These are phyloP conservation scores for Pseudisothecium myosuroides DNA, from an alignment of 225 moss, liverwort and hornwort species.

Conservation along the genomic window DNA sequence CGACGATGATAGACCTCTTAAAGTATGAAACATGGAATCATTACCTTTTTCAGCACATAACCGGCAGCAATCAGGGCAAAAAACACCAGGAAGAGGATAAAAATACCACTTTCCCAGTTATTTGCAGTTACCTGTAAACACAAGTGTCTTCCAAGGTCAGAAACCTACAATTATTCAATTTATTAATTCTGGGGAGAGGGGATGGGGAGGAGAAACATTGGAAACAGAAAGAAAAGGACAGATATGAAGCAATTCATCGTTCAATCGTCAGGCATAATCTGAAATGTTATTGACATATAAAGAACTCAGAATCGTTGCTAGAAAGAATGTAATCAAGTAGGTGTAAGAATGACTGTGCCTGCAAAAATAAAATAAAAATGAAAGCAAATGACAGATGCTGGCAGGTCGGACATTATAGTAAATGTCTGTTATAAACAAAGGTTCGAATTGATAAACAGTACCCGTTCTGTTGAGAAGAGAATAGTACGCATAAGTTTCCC, in stretches of 20 bases:
- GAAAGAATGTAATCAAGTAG: background rate
- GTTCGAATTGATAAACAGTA: conserved; percentile 2
- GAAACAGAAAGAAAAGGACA: background rate
- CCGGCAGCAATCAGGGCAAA: conserved; percentile 96
- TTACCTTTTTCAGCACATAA: conserved; percentile 87
- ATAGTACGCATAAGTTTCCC: conserved; percentile 99
- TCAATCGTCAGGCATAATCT: background rate
- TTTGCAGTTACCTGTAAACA: conserved; percentile 74
- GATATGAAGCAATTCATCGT: background rate
- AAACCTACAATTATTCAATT: background rate
- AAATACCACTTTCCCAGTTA: conserved; percentile 95
- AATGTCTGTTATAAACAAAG: background rate
- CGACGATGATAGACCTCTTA: background rate
- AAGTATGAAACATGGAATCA: background rate
- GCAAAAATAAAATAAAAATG: background rate
- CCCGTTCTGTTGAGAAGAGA: conserved; percentile 92
- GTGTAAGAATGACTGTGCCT: background rate
- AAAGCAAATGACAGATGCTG: background rate
- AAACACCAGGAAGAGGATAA: conserved; percentile 91
- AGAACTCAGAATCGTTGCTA: background rate
- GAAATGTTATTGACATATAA: background rate
- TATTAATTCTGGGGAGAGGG: background rate
- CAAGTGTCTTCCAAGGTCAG: background rate
- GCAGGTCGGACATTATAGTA: background rate
- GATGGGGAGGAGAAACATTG: background rate